Evolutionary conservation across 2,329 filamentous ascomycete species (phyloP), one percentile per base, ranked within the genome.

Genomic region (Pestalotiopsis sp.): DNA sequence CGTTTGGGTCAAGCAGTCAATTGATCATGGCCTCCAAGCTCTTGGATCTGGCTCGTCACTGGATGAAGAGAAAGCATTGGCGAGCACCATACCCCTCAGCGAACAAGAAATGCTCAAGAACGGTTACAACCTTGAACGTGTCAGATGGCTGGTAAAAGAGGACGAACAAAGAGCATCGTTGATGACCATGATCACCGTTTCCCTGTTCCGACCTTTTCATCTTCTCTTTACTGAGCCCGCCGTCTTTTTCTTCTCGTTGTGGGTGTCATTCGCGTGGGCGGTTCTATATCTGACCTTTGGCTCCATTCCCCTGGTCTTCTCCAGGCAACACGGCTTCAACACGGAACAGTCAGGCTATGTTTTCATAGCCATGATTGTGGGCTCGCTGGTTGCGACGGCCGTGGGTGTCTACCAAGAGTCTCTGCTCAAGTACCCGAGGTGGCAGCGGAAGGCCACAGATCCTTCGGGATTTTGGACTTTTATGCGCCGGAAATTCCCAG

Each of bases 211-310:
- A 0, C 94, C 94, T 0, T 97, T 97, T 78, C 89, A 91, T 74
- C 85, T 95, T 1, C 87, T 95, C 17, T 82, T 91, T 72, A 94
- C 92, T 0, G 92, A 95, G 73, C 91, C 92, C 0, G 90, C 94
- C 11, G 92, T 95, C 14, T 94, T 94, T 80, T 94, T 89, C 83
- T 98, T 98, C 82, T 94, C 92, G 0, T 84, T 97, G 0, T 98
- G 95, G 95, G 91, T 94, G 0, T 87, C 93, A 0, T 98, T 98
- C 78, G 91, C 91, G 23, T 98, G 95, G 95, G 94, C 92, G 0
- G 88, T 97, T 0, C 87, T 98, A 0, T 98, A 97, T 78, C 83
- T 97, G 20, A 93, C 92, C 13, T 95, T 97, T 73, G 89, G 89
- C 14, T 92, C 93, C 1, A 89, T 97, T 4, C 93, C 94, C 0